These are phyloP conservation scores for Vigna trinervia DNA, from an alignment of 306 rosid genomes.

Conservation along the genomic window DNA sequence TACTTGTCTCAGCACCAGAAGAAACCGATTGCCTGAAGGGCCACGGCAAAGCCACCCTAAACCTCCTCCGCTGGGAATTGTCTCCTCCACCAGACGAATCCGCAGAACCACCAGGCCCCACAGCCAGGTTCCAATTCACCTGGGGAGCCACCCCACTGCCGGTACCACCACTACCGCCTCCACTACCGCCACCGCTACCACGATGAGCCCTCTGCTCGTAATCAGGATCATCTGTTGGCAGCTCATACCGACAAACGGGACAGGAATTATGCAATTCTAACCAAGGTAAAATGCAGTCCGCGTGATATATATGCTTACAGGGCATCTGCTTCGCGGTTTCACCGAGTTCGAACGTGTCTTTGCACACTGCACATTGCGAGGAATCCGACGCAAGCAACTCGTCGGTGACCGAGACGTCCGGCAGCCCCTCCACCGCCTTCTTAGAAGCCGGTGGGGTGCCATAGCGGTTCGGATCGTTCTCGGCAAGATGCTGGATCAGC, in stretches of 20 bases:
- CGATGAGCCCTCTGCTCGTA: constrained; percentile 67
- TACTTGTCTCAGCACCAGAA: constrained; percentile 73
- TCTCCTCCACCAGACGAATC: constrained; percentile 15
- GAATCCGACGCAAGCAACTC: constrained; percentile 75
- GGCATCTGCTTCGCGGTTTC: constrained; percentile 87
- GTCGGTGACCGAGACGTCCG: constrained; percentile 57
- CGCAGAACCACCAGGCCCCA: constrained; percentile 38
- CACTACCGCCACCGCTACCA: constrained; percentile 26
- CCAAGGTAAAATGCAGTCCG: constrained; percentile 88
- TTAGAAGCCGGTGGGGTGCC: constrained; percentile 92
- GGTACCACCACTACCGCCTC: neutral
- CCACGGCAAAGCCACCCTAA: constrained; percentile 74
- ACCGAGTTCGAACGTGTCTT: constrained; percentile 72
- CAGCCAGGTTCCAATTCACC: neutral
- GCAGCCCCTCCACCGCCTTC: constrained; percentile 67
- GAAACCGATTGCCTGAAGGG: constrained; percentile 57
- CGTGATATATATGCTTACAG: constrained; percentile 86
- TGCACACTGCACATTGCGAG: constrained; percentile 91
- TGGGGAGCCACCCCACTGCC: neutral
- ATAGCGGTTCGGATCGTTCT: constrained; percentile 86
- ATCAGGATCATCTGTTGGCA: constrained; percentile 87
- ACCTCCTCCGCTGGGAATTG: constrained; percentile 56
- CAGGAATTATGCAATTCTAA: constrained; percentile 88
- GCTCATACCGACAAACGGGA: constrained; percentile 90
- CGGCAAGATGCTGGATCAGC: constrained; percentile 92